Evolutionary conservation across 495 filamentous ascomycete species (phyloP), one percentile per base, ranked within the genome.

Genomic region (Neurospora pannonica): DNA sequence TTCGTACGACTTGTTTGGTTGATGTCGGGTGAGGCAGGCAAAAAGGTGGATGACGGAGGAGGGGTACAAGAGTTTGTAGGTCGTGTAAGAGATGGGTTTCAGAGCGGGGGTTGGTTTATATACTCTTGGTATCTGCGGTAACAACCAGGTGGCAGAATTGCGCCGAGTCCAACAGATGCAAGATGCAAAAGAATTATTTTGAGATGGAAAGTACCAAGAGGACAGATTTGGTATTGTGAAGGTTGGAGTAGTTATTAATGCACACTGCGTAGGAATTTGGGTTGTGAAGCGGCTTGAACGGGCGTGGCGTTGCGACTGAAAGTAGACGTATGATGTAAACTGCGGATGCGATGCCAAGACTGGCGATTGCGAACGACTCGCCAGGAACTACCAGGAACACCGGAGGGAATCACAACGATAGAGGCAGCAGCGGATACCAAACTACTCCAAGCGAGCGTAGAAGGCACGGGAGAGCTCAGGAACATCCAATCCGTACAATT

Each of bases 81-180:
- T 21, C 42, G 36, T 72, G 75, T 74, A 72, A 71, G 73, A 74
- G 72, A 73, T 38, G 31, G 39, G 77, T 78, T 77, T 78, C 76
- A 75, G 72, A 34, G 46, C 43, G 34, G 38, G 70, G 24, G 36
- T 38, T 43, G 28, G 38, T 38, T 34, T n/a, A 19, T 71, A 21
- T 71, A 13, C 17, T 13, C 38, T 46, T 21, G n/a, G 71, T 38
- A 13, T 60, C 28, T 71, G 37, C 28, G 39, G 7, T 71, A n/a
- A 28, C 36, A 7, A 21, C 31, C 54, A 31, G 54, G 54, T 15
- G 48, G 21, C 21, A 60, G 43, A 48, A 5, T 10, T 48, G 48
- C 21, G 48, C 48, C 21, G 21, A 60, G 21, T 28, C 48, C 48
- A 67, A 34, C 54, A 34, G 54, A 34, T 4, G 28, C 6, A 34